These are phyloP conservation scores for Cordyceps farinosa DNA, from an alignment of 2,329 filamentous ascomycete species.

Conservation along the genomic window DNA sequence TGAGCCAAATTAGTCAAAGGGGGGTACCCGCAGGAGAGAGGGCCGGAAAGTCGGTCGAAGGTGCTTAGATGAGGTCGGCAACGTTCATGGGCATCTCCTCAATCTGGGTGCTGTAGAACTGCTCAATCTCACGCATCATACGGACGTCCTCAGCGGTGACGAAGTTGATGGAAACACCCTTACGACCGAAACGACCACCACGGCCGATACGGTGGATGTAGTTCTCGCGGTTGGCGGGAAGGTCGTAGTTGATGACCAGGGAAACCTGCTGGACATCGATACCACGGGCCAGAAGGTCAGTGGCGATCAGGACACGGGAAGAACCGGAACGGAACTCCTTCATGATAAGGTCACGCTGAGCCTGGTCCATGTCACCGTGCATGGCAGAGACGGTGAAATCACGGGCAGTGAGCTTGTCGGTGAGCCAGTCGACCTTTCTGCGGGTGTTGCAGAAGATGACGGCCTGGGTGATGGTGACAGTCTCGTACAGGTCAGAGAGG, in stretches of 20 bases:
- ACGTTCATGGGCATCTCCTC: conserved; percentile 99
- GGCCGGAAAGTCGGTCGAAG: conserved; percentile 23
- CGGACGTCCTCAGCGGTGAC: conserved; percentile 98
- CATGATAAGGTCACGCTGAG: conserved; percentile 98
- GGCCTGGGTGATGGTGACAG: conserved; percentile 97
- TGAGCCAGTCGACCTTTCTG: conserved; percentile 99
- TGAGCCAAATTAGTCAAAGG: conserved; percentile 4
- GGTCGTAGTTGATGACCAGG: conserved; percentile 99
- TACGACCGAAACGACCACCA: conserved; percentile 98
- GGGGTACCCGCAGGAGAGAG: conserved; percentile 26
- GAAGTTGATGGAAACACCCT: conserved; percentile 99
- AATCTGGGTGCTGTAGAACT: conserved; percentile 99
- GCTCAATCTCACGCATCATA: conserved; percentile 99
- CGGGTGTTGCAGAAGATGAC: conserved; percentile 99
- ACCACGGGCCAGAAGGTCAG: conserved; percentile 95
- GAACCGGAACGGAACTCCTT: conserved; percentile 99
- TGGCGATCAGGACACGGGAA: conserved; percentile 97
- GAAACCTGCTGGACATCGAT: conserved; percentile 99
- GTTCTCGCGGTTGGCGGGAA: conserved; percentile 98
- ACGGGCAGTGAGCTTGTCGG: conserved; percentile 96
- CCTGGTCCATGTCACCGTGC: conserved; percentile 99
- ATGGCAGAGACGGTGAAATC: conserved; percentile 99
- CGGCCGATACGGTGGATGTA: conserved; percentile 99
- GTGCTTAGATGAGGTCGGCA: conserved; percentile 66
- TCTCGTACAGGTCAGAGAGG: conserved; percentile 98